Base-by-base conservation (phyloP, 2,329 filamentous ascomycete species). In the Chrysosporium queenslandicum region DNA sequence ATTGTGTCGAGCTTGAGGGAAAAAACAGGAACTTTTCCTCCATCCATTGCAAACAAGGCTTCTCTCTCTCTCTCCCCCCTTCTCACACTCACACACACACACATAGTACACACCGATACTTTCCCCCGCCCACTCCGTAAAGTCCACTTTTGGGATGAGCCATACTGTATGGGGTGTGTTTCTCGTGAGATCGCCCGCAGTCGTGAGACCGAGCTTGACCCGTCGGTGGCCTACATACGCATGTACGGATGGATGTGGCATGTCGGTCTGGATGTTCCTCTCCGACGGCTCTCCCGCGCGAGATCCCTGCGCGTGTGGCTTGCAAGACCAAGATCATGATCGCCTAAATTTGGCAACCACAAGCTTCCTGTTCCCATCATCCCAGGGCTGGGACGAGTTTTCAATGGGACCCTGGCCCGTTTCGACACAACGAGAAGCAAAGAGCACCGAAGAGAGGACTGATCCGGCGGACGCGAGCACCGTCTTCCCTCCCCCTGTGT, bases 251-350 rank as follows among this genome's bases (percentile, higher is more conserved):
- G 27, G 27, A 32, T 41, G n/a, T n/a, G n/a, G n/a, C n/a, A n/a
- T n/a, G n/a, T n/a, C n/a, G n/a, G n/a, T n/a, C n/a, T n/a, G n/a
- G n/a, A 20, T 12, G 12, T 41, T 2, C 46, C n/a, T 34, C 20
- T 23, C 16, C 37, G 2, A 50, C 25, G 7, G 37, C 37, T 42
- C 47, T 50, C 37, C 37, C 37, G 47, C n/a, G n/a, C 47, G 25
- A 42, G 30, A 50, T 50, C 47, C 47, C 39, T 50, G 47, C 29
- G n/a, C 21, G 4, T 42, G 47, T 50, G 47, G 47, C 47, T 50
- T 50, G 47, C 47, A 50, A 14, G 25, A 32, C 4, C 37, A 30
- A 37, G 45, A 47, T 47, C 45, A 36, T 11, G 30, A 47, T 39
- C 20, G 20, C 45, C 45, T 37, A 47, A 37, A 47, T 47, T 37